Percentiles rank a stretch among this genome's conserved stretches.
Conservation (phyloP, 805 yeast species). For the Pichia californica region DNA sequence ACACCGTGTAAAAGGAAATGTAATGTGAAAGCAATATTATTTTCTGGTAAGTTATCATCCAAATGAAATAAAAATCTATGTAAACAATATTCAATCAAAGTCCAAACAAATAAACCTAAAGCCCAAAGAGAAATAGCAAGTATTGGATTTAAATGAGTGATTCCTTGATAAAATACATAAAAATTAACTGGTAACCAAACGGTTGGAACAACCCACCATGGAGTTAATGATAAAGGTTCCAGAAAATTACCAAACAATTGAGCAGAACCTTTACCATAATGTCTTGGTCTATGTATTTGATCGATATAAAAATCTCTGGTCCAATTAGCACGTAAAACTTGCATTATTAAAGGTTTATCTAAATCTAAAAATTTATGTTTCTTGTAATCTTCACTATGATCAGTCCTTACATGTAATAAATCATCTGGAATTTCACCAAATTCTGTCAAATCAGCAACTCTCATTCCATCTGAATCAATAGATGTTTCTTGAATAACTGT, state of each 20-base stretch:
- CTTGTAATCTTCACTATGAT: conserved; percentile 58
- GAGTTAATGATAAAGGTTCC: conserved; percentile 85
- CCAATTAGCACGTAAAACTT: conserved; percentile 71
- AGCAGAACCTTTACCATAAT: conserved; percentile 95
- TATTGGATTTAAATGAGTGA: conserved; percentile 38
- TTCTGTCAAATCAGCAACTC: conserved; percentile 42
- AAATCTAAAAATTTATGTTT: conserved; percentile 85
- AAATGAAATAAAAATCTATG: conserved; percentile 93
- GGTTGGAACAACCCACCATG: conserved; percentile 90
- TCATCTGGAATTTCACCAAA: conserved; percentile 70
- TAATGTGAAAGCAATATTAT: conserved; percentile 63
- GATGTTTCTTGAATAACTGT: conserved; percentile 32
- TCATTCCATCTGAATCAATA: conserved; percentile 15
- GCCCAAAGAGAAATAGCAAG: conserved; percentile 53
- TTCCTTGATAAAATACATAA: conserved; percentile 55
- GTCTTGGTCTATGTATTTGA: conserved; percentile 97
- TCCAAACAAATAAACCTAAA: conserved; percentile 89
- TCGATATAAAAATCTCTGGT: conserved; percentile 86
- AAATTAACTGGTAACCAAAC: conserved; percentile 83
- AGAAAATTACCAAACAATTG: conserved; percentile 91
- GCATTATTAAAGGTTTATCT: conserved; percentile 71
- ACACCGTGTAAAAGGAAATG: conserved; percentile 94
- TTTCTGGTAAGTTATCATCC: conserved; percentile 80
- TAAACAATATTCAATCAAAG: conserved; percentile 77
- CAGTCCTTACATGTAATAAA: conserved; percentile 71